These are phyloP conservation scores for Tulasnella sp. DNA, from an alignment of 768 basidiomycete species.

Conservation along the genomic window DNA sequence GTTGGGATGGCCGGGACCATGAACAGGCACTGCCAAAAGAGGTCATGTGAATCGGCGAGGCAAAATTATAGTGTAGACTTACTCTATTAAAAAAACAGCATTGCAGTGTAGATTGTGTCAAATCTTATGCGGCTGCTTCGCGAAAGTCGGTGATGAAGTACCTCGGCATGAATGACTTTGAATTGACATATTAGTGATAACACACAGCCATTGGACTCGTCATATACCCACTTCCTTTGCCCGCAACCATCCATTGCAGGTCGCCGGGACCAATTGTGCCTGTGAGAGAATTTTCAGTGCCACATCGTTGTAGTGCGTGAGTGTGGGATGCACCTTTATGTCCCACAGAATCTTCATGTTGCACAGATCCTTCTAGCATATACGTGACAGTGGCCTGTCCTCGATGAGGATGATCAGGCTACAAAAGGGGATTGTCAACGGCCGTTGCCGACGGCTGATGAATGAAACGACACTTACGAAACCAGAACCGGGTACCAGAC, in stretches of 20 bases:
- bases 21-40: conserved; percentile 60
- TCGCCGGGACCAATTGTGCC: conserved; percentile 45
- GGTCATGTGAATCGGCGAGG: no score
- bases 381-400: conserved; percentile 85
- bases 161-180: conserved; percentile 54
- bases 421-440: not conserved
- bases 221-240: conserved; percentile 36
- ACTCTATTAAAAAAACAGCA: not conserved
- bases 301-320: conserved; percentile 18
- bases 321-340: conserved; percentile 40
- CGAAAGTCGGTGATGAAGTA: not conserved
- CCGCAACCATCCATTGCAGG: conserved; percentile 76
- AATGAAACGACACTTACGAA: conserved; percentile 85
- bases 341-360: conserved; percentile 85
- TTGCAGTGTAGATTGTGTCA: not conserved
- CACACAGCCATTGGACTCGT: not conserved
- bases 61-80: not conserved
- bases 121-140: not conserved
- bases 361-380: conserved; percentile 73
- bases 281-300: conserved; percentile 32
- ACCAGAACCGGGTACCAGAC: conserved; percentile 27
- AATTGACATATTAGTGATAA: not conserved
- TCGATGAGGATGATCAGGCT: conserved; percentile 25
- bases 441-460: no score
- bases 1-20: conserved; percentile 49